phyloP scores from a whole-genome alignment of 2,329 filamentous ascomycete species.

The Fusarium sp. region DNA sequence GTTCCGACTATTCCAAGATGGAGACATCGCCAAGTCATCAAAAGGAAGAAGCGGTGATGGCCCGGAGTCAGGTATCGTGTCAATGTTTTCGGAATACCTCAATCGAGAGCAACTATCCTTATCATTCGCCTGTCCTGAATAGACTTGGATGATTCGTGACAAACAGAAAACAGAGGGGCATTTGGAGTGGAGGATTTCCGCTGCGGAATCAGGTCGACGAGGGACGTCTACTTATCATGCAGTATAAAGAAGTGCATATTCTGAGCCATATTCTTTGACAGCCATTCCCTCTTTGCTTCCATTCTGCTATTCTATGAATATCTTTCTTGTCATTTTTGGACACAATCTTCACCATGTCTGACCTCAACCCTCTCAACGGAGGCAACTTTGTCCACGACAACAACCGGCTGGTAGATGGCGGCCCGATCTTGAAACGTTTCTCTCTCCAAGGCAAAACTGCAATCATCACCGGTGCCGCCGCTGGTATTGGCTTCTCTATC shows the following conservation, averaged over 20 bases:
- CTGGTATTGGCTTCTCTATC: slow-evolving; percentile 73
- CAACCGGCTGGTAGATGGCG: slow-evolving; percentile 41
- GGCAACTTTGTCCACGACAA: slow-evolving; percentile 46
- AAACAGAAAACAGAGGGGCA: slow-evolving; percentile 5
- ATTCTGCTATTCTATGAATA: not conserved
- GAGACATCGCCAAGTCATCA: slow-evolving; percentile 37
- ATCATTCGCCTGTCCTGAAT: not conserved
- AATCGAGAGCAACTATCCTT: not conserved
- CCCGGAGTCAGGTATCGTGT: not conserved
- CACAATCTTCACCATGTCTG: slow-evolving; percentile 30
- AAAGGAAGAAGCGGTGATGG: slow-evolving; percentile 13
- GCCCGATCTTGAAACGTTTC: slow-evolving; percentile 57
- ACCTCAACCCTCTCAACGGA: slow-evolving; percentile 43
- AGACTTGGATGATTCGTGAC: not conserved
- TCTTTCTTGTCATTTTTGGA: not conserved
- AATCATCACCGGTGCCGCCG: slow-evolving; percentile 73
- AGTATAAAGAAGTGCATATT: slow-evolving; percentile 18
- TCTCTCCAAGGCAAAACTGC: slow-evolving; percentile 76
- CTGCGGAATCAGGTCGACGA: slow-evolving; percentile 12
- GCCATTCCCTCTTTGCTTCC: not conserved
- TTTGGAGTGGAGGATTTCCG: slow-evolving; percentile 1
- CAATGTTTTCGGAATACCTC: slow-evolving; percentile 11
- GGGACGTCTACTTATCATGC: slow-evolving; percentile 6
- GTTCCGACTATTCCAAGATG: slow-evolving; percentile 33
- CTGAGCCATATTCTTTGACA: slow-evolving; percentile 4